Evolutionary conservation across 1,284 basidiomycete genomes (phyloP).

Genomic region (Ustilago bromivora): DNA sequence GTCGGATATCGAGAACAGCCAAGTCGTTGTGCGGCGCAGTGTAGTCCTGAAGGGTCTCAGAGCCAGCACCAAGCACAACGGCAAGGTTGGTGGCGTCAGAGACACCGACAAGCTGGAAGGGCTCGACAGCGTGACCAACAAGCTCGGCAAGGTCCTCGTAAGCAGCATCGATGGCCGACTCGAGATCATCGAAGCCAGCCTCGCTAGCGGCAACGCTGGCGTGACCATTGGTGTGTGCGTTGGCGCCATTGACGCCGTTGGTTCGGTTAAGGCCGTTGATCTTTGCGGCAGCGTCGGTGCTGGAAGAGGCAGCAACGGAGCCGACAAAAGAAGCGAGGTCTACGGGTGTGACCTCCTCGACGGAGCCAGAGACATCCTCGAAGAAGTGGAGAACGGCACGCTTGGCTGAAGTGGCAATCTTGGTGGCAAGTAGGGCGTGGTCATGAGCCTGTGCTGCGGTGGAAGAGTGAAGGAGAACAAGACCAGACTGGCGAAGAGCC

Average conservation of each 20-base stretch:
- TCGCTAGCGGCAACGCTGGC: conserved; percentile 43
- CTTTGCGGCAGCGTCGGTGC: conserved; percentile 69
- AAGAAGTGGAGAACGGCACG: conserved; percentile 85
- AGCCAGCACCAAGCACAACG: conserved; percentile 62
- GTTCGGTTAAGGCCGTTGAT: conserved; percentile 69
- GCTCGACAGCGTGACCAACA: conserved; percentile 57
- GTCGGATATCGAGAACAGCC: conserved; percentile 77
- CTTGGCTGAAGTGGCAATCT: conserved; percentile 75
- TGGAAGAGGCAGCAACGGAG: conserved; percentile 34
- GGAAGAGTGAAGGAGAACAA: conserved; percentile 77
- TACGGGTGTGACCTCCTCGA: conserved; percentile 69
- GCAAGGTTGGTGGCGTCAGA: conserved; percentile 56
- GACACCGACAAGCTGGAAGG: conserved; percentile 58
- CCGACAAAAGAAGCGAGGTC: conserved; percentile 54
- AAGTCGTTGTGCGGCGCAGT: conserved; percentile 70
- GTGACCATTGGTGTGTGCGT: conserved; percentile 49
- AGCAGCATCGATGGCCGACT: conserved; percentile 51
- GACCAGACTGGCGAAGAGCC: conserved; percentile 75
- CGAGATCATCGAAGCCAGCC: conserved; percentile 49
- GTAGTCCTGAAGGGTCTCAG: conserved; percentile 70
- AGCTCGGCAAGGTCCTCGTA: conserved; percentile 57
- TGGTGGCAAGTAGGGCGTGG: conserved; percentile 79
- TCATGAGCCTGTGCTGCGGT: conserved; percentile 79
- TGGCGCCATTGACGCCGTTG: conserved; percentile 69
- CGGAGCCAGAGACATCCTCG: conserved; percentile 70